A percentile compares a stretch with the other conserved stretches of the same genome.
Evolutionary conservation across 345 rosid genomes (phyloP).

Genomic region (Sapria himalayana): DNA sequence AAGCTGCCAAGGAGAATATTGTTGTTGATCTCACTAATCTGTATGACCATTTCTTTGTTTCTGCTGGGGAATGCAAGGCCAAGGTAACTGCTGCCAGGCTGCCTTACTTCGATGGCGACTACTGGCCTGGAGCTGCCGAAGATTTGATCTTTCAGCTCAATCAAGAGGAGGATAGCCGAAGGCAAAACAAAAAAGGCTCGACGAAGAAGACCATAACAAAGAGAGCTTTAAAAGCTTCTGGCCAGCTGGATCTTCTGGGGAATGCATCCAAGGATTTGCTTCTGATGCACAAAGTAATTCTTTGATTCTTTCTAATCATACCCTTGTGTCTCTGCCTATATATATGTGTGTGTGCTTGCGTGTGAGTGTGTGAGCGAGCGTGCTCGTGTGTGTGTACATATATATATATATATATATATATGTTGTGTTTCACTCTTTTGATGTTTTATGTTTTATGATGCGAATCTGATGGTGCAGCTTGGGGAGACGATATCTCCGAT

Average conservation of each 20-base stretch:
- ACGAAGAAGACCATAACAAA: conserved; percentile 74
- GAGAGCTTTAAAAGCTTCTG: conserved; percentile 93
- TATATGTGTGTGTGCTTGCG: no score
- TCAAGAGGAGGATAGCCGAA: conserved; percentile 91
- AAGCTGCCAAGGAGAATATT: conserved; percentile 69
- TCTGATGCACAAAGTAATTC: conserved; percentile 78
- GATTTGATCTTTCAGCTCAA: conserved; percentile 72
- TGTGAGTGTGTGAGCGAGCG: no score
- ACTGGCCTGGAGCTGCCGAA: conserved; percentile 99
- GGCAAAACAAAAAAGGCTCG: conserved; percentile 65
- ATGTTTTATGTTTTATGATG: no score
- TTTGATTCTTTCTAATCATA: neutral
- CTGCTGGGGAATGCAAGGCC: conserved; percentile 70
- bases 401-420: no score
- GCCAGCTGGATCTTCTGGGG: conserved; percentile 81
- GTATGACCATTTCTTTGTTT: conserved; percentile 77
- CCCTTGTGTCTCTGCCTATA: no score
- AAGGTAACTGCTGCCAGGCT: conserved; percentile 95
- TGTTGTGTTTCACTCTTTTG: no score
- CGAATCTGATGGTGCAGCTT: no score
- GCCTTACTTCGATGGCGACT: conserved; percentile 98
- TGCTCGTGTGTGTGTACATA: no score
- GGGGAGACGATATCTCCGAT: conserved; percentile 94
- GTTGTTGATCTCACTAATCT: conserved; percentile 71
- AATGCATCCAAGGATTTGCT: conserved; percentile 79